Conservation (phyloP, 2,329 filamentous ascomycete species). For the Zopfia rhizophila region DNA sequence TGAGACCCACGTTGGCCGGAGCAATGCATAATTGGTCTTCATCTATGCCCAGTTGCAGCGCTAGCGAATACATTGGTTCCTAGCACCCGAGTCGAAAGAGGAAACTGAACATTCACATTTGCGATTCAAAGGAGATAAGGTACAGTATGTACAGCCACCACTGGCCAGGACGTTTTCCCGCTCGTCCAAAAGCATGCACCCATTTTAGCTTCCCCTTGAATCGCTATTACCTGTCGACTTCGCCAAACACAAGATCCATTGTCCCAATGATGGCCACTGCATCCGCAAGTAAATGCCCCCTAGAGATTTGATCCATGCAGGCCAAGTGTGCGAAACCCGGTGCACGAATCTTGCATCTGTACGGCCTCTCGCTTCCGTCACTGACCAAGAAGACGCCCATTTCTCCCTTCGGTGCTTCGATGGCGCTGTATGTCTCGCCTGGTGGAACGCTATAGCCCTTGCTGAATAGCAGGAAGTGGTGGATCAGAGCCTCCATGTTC, state of each 20-base stretch:
- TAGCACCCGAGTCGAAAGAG: too few relatives aligned
- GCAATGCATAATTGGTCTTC: too few relatives aligned
- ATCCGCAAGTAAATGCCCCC: conserved; percentile 93
- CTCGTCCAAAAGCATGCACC: conserved; percentile 7
- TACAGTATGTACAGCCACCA: conserved; percentile 41
- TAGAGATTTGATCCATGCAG: conserved; percentile 92
- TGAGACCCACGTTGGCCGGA: too few relatives aligned
- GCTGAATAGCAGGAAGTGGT: conserved; percentile 98
- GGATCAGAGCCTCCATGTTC: conserved; percentile 99
- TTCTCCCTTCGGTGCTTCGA: conserved; percentile 99
- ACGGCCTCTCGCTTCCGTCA: conserved; percentile 94
- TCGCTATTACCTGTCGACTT: conserved; percentile 32
- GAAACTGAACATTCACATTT: too few relatives aligned
- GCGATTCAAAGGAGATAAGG: conserved; percentile 25
- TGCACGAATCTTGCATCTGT: conserved; percentile 96
- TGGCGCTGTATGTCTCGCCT: conserved; percentile 96
- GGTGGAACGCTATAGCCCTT: conserved; percentile 98
- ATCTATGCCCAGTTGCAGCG: too few relatives aligned
- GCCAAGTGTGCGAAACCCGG: conserved; percentile 95
- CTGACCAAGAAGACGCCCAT: conserved; percentile 98
- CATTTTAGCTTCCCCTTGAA: conserved; percentile 2
- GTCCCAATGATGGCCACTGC: conserved; percentile 91
- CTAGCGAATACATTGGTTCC: too few relatives aligned
- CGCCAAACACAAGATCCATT: conserved; percentile 52
- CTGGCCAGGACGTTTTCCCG: background rate